phyloP scores from a whole-genome alignment of 148 eudicot species.

The Drosera capensis region DNA sequence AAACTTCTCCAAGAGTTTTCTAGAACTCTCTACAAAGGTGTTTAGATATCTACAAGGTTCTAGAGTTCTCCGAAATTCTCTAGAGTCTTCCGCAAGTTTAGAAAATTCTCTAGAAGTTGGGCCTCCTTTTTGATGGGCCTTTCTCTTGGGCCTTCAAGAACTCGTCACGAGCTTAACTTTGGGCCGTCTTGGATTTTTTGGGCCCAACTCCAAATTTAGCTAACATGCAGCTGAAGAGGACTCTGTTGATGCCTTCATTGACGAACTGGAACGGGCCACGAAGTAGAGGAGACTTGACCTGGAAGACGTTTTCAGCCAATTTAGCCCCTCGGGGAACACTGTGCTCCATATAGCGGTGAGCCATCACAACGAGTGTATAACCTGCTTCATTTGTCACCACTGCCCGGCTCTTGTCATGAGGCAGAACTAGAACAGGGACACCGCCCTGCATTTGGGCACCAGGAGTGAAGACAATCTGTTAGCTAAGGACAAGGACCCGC shows the following conservation, averaged over 20 bases:
- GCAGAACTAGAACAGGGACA: slow-evolving; percentile 14
- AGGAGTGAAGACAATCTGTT: slow-evolving; percentile 10
- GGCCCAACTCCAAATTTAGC: no score
- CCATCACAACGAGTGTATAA: slow-evolving; percentile 8
- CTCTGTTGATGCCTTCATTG: background rate
- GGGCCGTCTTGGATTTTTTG: no score
- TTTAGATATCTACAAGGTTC: no score
- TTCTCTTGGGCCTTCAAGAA: no score
- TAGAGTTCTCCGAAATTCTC: no score
- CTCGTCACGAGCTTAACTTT: no score
- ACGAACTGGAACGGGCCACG: background rate
- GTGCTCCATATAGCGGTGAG: slow-evolving; percentile 15
- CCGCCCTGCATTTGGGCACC: slow-evolving; percentile 16
- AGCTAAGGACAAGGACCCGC: background rate
- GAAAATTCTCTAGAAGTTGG: no score
- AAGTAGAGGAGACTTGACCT: background rate
- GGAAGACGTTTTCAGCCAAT: background rate
- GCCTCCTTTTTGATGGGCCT: no score
- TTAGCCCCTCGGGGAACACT: slow-evolving; percentile 14
- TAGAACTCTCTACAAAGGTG: no score
- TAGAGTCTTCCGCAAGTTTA: no score
- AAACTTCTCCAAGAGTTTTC: no score
- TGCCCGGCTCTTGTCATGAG: slow-evolving; percentile 11
- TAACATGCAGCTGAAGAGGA: background rate
- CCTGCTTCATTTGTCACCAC: slow-evolving; percentile 11